These are phyloP conservation scores for Hemileia vastatrix DNA, from an alignment of 1,284 basidiomycete species.

Conservation along the genomic window DNA sequence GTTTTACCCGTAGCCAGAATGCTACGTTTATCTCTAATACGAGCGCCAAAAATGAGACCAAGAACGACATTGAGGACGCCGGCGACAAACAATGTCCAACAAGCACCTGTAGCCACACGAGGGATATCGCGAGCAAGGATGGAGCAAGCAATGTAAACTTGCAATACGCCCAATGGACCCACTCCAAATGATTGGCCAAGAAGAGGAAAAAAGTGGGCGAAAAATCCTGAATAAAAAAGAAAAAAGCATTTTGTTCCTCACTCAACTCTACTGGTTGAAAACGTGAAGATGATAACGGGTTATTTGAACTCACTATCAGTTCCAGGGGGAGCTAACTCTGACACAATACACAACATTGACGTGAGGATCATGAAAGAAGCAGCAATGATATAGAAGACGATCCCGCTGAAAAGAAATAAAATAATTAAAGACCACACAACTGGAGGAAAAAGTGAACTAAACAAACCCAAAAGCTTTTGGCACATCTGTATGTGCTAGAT, in stretches of 20 bases:
- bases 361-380: slow-evolving; percentile 17
- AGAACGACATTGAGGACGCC: slow-evolving; percentile 15
- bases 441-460: neutral
- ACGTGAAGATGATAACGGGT: neutral
- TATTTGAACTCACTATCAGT: slow-evolving; percentile 8
- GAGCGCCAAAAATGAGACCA: slow-evolving; percentile 15
- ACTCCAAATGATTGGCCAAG: slow-evolving; percentile 22
- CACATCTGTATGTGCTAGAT: neutral
- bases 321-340: slow-evolving; percentile 13
- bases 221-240: slow-evolving; percentile 2
- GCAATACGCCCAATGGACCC: slow-evolving; percentile 7
- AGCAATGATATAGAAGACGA: slow-evolving; percentile 17
- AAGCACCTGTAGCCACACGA: neutral
- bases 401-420: neutral
- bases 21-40: slow-evolving; percentile 19
- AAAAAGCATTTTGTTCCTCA: neutral
- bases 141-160: slow-evolving; percentile 13
- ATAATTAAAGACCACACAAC: neutral
- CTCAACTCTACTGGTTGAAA: neutral
- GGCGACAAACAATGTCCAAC: slow-evolving; percentile 17
- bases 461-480: neutral
- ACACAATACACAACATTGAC: slow-evolving; percentile 14
- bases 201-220: slow-evolving; percentile 14
- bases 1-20: slow-evolving; percentile 19
- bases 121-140: slow-evolving; percentile 9